Base-by-base conservation (phyloP, 2,329 filamentous ascomycete species). In the Talaromyces sp. region DNA sequence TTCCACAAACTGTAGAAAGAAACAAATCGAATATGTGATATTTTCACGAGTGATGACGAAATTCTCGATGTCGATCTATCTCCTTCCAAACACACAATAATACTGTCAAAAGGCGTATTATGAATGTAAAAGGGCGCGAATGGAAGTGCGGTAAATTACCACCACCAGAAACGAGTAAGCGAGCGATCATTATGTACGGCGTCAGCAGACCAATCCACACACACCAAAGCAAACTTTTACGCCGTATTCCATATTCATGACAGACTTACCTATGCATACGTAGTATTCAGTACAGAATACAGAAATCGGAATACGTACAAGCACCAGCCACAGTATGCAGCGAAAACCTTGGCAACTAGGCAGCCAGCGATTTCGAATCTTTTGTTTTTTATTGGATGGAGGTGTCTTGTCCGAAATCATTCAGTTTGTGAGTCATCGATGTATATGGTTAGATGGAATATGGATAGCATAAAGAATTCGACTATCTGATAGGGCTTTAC, bases 161-260 rank as follows among this genome's bases (percentile, higher is more conserved):
- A 51, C 15, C 40, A 54, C 8, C 4, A 34, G 1, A 19, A 34
- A n/a, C 10, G 29, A 54, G 11, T 13, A 19, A 54, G n/a, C 51
- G 29, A 54, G n/a, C 27, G 51, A 8, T 54, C 2, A 8, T 54
- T 2, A 19, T 54, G 51, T 13, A 54, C 51, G 29, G 51, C 27
- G 29, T 54, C 51, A 54, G 51, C 51, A 54, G 51, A 54, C 51
- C 51, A 54, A 54, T 54, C 27, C 51, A 54, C 51, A 34, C 51
- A 31, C 51, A 54, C 51, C 27, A 19, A 19, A 54, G 29, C 27
- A 19, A 19, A 54, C 1, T 15, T 34, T 54, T 15, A 34, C 27
- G 36, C n/a, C 10, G 17, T 54, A 53, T 29, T 29, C 10, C 25
- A 19, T 22, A 13, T 6, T 53, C 49, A 19, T n/a, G n/a, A 31